Percentiles rank a stretch among this genome's conserved stretches.
Evolutionary conservation across 768 basidiomycete genomes (phyloP).

Genomic region (Tylopilus vinaceipallidus): DNA sequence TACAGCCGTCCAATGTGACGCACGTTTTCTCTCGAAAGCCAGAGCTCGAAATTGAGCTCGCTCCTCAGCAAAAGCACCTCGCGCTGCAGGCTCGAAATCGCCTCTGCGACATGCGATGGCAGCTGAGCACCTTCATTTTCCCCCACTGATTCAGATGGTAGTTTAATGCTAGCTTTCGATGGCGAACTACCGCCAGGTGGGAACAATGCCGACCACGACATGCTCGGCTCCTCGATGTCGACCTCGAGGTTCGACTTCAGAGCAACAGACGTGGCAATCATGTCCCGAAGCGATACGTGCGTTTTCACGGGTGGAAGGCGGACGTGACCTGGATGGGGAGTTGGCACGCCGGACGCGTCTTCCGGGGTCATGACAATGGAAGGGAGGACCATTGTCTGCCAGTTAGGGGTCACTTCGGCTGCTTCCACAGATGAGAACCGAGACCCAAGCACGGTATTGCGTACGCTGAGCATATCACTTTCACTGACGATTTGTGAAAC

Average conservation of each 20-base stretch:
- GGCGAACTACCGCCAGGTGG: slow-evolving; percentile 31
- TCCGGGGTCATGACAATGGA: slow-evolving; percentile 16
- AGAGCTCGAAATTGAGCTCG: slow-evolving; percentile 84
- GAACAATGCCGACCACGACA: slow-evolving; percentile 54
- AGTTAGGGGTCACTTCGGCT: slow-evolving; percentile 1
- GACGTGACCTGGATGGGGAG: slow-evolving; percentile 35
- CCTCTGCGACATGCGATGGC: slow-evolving; percentile 54
- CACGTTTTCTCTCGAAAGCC: slow-evolving; percentile 78
- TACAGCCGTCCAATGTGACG: slow-evolving; percentile 81
- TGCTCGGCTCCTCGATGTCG: slow-evolving; percentile 51
- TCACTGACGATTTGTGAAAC: slow-evolving; percentile 64
- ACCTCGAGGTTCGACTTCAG: slow-evolving; percentile 70
- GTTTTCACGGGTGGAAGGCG: slow-evolving; percentile 31
- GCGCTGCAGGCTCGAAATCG: slow-evolving; percentile 69
- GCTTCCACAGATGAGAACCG: slow-evolving; percentile 15
- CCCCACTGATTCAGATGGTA: slow-evolving; percentile 18
- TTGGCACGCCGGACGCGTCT: slow-evolving; percentile 24
- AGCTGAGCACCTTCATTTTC: slow-evolving; percentile 23
- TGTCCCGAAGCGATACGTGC: slow-evolving; percentile 67
- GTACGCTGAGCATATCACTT: slow-evolving; percentile 64
- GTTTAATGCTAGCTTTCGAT: slow-evolving; percentile 14
- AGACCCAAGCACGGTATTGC: slow-evolving; percentile 52
- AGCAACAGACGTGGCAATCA: slow-evolving; percentile 69
- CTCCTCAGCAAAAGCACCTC: slow-evolving; percentile 73
- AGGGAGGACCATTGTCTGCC: slow-evolving; percentile 1